Conservation (phyloP, 495 filamentous ascomycete species). For the Penicillium riverlandense region DNA sequence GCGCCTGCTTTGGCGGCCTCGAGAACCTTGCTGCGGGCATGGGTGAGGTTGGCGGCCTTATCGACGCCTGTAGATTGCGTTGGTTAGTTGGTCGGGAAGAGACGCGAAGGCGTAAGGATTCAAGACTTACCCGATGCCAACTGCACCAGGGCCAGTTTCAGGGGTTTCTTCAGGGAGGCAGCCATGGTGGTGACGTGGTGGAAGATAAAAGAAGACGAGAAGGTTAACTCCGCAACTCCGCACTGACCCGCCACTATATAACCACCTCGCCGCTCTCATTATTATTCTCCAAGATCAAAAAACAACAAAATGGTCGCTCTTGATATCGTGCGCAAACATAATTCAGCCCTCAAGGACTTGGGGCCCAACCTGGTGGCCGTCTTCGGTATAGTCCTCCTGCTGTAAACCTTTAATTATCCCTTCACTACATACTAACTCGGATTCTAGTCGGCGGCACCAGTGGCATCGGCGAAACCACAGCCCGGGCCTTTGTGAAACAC, state of each 20-base stretch:
- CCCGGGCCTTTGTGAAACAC: conserved; percentile 47
- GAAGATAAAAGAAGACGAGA: not conserved
- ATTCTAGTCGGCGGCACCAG: conserved; percentile 53
- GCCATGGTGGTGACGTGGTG: conserved; percentile 30
- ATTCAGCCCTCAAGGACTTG: conserved; percentile 34
- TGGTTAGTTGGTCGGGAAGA: not conserved
- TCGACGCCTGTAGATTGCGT: conserved; percentile 50
- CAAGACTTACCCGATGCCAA: conserved; percentile 54
- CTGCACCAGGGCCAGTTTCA: conserved; percentile 80
- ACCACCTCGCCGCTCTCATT: too few relatives aligned
- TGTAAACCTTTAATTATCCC: not conserved
- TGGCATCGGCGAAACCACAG: conserved; percentile 55
- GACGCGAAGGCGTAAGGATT: not conserved
- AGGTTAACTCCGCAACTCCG: not conserved
- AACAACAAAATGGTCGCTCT: conserved; percentile 35
- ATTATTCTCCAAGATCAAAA: too few relatives aligned
- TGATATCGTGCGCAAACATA: conserved; percentile 28
- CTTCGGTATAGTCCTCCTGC: conserved; percentile 30
- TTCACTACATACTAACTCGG: not conserved
- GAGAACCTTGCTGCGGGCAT: conserved; percentile 74
- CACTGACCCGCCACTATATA: too few relatives aligned
- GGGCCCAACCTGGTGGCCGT: conserved; percentile 44
- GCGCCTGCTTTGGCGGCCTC: conserved; percentile 73
- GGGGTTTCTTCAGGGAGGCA: conserved; percentile 57
- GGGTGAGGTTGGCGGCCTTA: conserved; percentile 76